These are phyloP conservation scores for Prosopis cineraria DNA, from an alignment of 306 rosid species.

Conservation along the genomic window DNA sequence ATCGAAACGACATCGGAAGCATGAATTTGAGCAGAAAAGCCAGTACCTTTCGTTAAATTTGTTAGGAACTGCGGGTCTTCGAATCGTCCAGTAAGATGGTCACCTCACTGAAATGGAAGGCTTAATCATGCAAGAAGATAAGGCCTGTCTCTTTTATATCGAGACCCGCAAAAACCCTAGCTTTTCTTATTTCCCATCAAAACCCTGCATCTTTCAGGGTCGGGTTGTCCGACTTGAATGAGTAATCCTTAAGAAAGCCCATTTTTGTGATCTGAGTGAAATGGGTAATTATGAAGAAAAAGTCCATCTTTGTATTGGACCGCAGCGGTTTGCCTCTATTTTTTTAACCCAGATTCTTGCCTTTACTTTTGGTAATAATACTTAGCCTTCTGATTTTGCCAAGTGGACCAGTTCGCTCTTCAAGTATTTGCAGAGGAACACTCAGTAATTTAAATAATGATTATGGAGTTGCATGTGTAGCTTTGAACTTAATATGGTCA, in stretches of 20 bases:
- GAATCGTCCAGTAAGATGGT: background rate
- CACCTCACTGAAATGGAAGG: background rate
- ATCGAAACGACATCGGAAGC: background rate
- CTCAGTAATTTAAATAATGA: no score
- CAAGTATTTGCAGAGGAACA: no score
- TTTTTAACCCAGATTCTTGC: no score
- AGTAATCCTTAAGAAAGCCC: background rate
- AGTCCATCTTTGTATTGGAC: background rate
- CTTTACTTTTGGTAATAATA: no score
- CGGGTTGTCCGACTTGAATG: background rate
- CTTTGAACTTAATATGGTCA: no score
- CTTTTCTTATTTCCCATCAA: background rate
- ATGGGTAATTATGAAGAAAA: background rate
- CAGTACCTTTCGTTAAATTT: constrained; percentile 6
- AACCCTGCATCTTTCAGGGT: constrained; percentile 4
- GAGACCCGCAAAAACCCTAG: constrained; percentile 2
- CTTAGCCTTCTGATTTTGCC: no score
- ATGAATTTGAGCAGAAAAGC: background rate
- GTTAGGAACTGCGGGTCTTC: constrained; percentile 5
- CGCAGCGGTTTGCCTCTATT: background rate
- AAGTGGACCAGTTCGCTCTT: no score
- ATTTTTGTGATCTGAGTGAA: background rate
- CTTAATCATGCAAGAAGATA: background rate
- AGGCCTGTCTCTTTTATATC: background rate
- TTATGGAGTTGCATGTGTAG: no score